Base-by-base conservation (phyloP, 75 land plant genomes). In the Pinus albicaulis region DNA sequence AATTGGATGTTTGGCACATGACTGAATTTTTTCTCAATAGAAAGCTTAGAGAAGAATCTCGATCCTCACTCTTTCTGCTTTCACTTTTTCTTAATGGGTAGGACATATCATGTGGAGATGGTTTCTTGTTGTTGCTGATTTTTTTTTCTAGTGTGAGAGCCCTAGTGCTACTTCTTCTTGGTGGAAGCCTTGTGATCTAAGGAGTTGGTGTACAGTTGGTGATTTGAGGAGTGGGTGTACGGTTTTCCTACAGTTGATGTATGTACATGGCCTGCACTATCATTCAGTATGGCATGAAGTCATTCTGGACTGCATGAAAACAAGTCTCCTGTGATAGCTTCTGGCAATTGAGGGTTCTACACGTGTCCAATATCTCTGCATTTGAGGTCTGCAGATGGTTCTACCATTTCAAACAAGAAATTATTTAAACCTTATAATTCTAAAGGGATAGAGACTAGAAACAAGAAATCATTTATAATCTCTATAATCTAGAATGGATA, bases 251-350 rank as follows among this genome's bases (percentile, higher is more conserved):
- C 24, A 84, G 60, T 59, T 84, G 86, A 44, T 84, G 86, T 80
- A 82, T 53, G 59, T 78, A 84, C 80, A 84, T 84, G 28, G 85
- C 85, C 62, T 82, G 85, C 76, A 82, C 86, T 17, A 84, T 82
- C 86, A 78, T 84, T 41, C 86, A 41, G 58, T 82, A 74, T 28
- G 86, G 86, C 85, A 84, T 82, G 14, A 72, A 80, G 20, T 82
- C 85, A 59, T 82, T 84, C 76, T 78, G 86, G 19, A 78, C 85
- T 4, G 86, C 86, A 24, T 84, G 86, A 4, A 78, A 66, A 53
- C 85, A 84, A 3, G 31, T 17, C 19, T 83, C 86, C n/a, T 73
- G 80, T 3, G 86, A 77, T 22, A 84, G 85, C 76, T 74, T 82
- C 57, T 84, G 86, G 80, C 86, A 84, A 76, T 74, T 74, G 1